Evolutionary conservation across 2,329 filamentous ascomycete species (phyloP).

Genomic region (Trichoderma guizhouense): DNA sequence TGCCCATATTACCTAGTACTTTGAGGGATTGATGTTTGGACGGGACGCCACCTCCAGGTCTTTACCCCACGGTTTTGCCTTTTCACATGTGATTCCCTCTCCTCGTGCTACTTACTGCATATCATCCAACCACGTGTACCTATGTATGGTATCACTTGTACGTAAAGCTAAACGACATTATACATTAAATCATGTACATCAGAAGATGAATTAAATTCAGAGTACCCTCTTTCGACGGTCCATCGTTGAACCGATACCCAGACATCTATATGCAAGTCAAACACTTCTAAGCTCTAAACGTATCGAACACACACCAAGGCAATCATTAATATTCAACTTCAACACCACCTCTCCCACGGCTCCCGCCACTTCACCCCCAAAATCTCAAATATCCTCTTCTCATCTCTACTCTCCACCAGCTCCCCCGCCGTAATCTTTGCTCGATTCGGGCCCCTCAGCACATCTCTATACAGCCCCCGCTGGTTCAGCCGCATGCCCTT

Average conservation of each 20-base stretch:
- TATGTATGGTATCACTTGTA: neutral
- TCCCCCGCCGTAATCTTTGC: slow-evolving; percentile 64
- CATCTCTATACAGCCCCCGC: slow-evolving; percentile 69
- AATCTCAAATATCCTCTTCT: slow-evolving; percentile 76
- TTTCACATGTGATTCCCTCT: neutral
- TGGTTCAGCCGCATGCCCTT: slow-evolving; percentile 86
- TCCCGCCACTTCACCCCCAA: slow-evolving; percentile 82
- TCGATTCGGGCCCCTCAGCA: slow-evolving; percentile 56
- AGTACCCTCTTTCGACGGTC: neutral
- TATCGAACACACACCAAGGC: too few relatives aligned
- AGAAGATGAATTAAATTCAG: neutral
- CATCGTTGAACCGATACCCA: neutral
- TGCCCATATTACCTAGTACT: too few relatives aligned
- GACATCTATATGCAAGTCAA: neutral
- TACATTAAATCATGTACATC: neutral
- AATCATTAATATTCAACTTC: slow-evolving; percentile 26
- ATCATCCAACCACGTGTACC: neutral
- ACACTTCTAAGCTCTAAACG: too few relatives aligned
- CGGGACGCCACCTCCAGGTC: neutral
- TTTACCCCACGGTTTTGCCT: neutral
- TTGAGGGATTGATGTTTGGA: neutral
- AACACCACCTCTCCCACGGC: slow-evolving; percentile 74
- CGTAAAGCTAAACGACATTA: neutral
- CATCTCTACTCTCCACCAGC: slow-evolving; percentile 69
- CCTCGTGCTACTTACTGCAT: neutral